Base-by-base conservation (phyloP, 129 eudicot species). In the Saposhnikovia divaricata region DNA sequence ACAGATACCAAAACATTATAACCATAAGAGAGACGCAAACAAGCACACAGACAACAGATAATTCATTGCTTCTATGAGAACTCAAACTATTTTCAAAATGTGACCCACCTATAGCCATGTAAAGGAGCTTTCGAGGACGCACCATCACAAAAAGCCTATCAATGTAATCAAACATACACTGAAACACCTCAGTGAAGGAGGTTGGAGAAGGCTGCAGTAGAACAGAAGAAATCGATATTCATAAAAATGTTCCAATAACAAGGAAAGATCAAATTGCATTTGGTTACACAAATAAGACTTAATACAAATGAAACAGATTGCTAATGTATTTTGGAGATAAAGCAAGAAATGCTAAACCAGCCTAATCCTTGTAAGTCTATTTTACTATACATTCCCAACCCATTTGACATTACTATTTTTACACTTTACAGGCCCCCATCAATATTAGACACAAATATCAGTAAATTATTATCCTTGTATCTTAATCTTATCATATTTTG, bases 81-180 rank as follows among this genome's bases (percentile, higher is more conserved):
- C 37, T 42, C 19, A 72, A 38, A 16, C 40, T 11, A 0, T 8
- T 65, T 46, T 46, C n/a, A 34, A 71, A 13, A 14, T 80, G 27
- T 77, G 70, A 86, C 92, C 78, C 89, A 92, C 99, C 97, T 78
- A 95, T 95, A 76, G 99, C 99, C 97, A 95, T 90, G 87, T 70
- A 95, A 28, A 95, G 88, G 81, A 95, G 89, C 83, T 95, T 95
- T 38, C 99, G 86, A 40, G 99, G 97, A 40, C 99, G 97, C 45
- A 89, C 99, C 96, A 95, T 95, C 80, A 81, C 90, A 81, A 95
- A 95, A 81, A 92, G 96, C 81, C 97, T 89, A 79, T 95, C 99
- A 51, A 95, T 95, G 85, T 92, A 95, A 88, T 92, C 97, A 89
- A 95, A 95, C 80, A 95, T 81, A 86, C 97, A 90, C 72, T 92